Evolutionary conservation across 1,139 yeast genomes (phyloP).

Genomic region (Candida gigantensis): DNA sequence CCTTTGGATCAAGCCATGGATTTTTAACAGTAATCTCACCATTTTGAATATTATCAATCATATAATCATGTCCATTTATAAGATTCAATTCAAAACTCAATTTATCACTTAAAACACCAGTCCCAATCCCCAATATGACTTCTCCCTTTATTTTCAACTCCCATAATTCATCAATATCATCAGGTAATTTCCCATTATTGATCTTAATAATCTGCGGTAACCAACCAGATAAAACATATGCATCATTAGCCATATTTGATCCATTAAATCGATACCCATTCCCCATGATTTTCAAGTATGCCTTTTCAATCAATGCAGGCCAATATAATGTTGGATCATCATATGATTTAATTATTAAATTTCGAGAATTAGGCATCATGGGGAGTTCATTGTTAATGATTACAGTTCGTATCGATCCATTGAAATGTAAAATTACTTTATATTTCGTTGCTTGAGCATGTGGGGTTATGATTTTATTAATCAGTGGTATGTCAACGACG

Average conservation of each 20-base stretch:
- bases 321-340: constrained; percentile 45
- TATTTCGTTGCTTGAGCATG: constrained; percentile 32
- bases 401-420: constrained; percentile 60
- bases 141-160: constrained; percentile 30
- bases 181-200: constrained; percentile 27
- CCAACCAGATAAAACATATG: constrained; percentile 69
- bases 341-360: constrained; percentile 41
- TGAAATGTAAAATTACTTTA: constrained; percentile 42
- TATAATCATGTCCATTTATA: constrained; percentile 71
- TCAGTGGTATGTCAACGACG: constrained; percentile 17
- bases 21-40: constrained; percentile 31
- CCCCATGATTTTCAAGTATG: constrained; percentile 64
- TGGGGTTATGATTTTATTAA: constrained; percentile 27
- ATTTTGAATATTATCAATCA: constrained; percentile 22
- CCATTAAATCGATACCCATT: constrained; percentile 67
- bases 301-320: constrained; percentile 80
- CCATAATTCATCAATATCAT: constrained; percentile 32
- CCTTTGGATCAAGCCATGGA: constrained; percentile 22
- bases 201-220: constrained; percentile 62
- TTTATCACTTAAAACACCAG: constrained; percentile 50
- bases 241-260: constrained; percentile 78
- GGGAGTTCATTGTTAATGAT: constrained; percentile 52
- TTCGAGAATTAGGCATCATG: constrained; percentile 19
- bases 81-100: constrained; percentile 42
- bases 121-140: constrained; percentile 65